Evolutionary conservation across 1,284 basidiomycete genomes (phyloP).

Genomic region (Papiliotrema flavescens): DNA sequence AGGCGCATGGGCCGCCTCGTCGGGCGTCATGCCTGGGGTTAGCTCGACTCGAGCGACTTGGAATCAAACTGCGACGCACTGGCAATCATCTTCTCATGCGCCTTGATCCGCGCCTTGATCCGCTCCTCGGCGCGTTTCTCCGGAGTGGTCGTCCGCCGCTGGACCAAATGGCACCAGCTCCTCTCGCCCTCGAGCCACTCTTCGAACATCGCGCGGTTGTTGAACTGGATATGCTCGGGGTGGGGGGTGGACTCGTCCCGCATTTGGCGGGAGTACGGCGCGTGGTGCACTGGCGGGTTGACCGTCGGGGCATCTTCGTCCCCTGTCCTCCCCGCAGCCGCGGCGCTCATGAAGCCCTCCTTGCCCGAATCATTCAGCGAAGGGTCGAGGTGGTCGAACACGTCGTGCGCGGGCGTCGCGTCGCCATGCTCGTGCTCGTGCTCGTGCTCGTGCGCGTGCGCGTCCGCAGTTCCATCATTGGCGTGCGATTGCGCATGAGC

Average conservation of each 20-base stretch:
- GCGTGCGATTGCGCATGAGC: background rate
- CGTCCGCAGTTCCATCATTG: background rate
- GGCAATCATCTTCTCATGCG: slow-evolving; percentile 29
- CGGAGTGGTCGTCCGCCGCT: slow-evolving; percentile 43
- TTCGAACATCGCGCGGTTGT: slow-evolving; percentile 28
- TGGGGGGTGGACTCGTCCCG: slow-evolving; percentile 32
- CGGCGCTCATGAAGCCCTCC: background rate
- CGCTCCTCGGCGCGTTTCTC: slow-evolving; percentile 44
- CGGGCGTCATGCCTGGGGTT: slow-evolving; percentile 26
- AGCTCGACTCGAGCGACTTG: background rate
- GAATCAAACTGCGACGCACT: slow-evolving; percentile 16
- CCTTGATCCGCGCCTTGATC: slow-evolving; percentile 37
- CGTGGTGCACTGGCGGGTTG: slow-evolving; percentile 18
- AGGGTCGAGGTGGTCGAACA: too few species aligned
- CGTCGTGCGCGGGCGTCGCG: background rate
- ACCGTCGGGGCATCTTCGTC: slow-evolving; percentile 12
- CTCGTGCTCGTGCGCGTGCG: slow-evolving; percentile 1
- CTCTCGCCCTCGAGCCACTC: slow-evolving; percentile 41
- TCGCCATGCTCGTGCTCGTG: background rate
- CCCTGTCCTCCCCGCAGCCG: background rate
- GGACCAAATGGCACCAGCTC: slow-evolving; percentile 48
- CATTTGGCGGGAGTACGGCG: slow-evolving; percentile 30
- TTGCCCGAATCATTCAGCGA: background rate
- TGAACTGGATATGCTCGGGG: slow-evolving; percentile 32
- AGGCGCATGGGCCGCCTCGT: slow-evolving; percentile 31